A percentile compares a stretch with the other conserved stretches of the same genome.
Evolutionary conservation across 345 rosid genomes (phyloP).

Genomic region (Lepidium africanum): DNA sequence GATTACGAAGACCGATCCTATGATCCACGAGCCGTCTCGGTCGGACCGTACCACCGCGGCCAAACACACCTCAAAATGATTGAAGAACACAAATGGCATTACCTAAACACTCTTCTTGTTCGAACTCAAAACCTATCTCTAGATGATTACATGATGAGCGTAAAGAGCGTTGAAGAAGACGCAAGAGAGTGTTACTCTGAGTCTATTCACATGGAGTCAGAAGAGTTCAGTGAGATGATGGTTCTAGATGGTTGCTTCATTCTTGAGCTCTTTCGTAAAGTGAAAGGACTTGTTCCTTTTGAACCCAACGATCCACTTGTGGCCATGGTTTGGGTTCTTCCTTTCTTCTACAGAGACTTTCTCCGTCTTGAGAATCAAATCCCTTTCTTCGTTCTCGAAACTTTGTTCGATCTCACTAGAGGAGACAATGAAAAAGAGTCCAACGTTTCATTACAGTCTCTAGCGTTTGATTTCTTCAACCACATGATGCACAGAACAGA

Average conservation of each 20-base stretch:
- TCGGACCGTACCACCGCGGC: constrained; percentile 69
- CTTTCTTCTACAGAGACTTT: constrained; percentile 61
- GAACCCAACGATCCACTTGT: constrained; percentile 61
- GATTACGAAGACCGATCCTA: constrained; percentile 53
- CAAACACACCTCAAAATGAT: constrained; percentile 44
- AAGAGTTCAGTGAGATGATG: constrained; percentile 62
- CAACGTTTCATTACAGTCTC: constrained; percentile 13
- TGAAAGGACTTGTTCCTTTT: constrained; percentile 25
- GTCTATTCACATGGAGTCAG: constrained; percentile 27
- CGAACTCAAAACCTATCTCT: constrained; percentile 33
- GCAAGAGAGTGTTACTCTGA: constrained; percentile 73
- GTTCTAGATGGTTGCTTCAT: constrained; percentile 64
- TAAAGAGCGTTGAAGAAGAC: constrained; percentile 32
- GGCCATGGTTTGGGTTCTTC: constrained; percentile 64
- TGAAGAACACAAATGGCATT: constrained; percentile 80
- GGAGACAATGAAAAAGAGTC: constrained; percentile 26
- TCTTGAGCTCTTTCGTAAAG: constrained; percentile 57
- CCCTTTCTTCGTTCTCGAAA: constrained; percentile 60
- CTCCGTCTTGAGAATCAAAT: constrained; percentile 45
- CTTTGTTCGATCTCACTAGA: constrained; percentile 41
- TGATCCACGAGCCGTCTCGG: constrained; percentile 59
- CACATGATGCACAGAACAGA: constrained; percentile 37
- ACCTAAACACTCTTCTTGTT: constrained; percentile 38
- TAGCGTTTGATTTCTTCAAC: constrained; percentile 63
- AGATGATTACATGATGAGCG: constrained; percentile 38